A percentile compares a stretch with the other conserved stretches of the same genome.
These are phyloP conservation scores for Teunomyces cretensis DNA, from an alignment of 805 yeast species.

Conservation along the genomic window DNA sequence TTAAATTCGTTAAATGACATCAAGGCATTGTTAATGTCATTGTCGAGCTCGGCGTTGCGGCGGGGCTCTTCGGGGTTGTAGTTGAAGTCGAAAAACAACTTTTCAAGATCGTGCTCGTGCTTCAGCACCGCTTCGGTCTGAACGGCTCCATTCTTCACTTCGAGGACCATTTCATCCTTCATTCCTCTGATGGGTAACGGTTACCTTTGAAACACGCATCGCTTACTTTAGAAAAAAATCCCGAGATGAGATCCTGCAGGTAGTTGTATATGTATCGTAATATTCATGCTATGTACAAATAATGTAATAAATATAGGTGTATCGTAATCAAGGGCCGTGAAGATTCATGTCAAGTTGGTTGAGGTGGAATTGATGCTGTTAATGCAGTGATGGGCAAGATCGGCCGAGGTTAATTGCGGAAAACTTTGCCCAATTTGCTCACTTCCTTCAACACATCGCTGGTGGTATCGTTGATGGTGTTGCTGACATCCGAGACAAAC, in stretches of 20 bases:
- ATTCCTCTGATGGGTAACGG: neutral
- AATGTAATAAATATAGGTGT: neutral
- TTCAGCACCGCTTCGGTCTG: neutral
- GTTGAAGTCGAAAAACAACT: slow-evolving; percentile 7
- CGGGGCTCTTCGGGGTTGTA: slow-evolving; percentile 2
- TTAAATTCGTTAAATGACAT: slow-evolving; percentile 13
- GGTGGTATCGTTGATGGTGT: slow-evolving; percentile 17
- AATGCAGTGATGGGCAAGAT: no score
- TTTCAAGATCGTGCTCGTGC: slow-evolving; percentile 4
- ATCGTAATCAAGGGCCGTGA: neutral
- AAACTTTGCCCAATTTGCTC: slow-evolving; percentile 14
- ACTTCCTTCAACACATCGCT: slow-evolving; percentile 16
- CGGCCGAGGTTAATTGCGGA: no score
- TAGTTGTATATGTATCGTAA: neutral
- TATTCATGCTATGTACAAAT: slow-evolving; percentile 3
- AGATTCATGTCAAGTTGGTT: no score
- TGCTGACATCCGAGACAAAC: slow-evolving; percentile 30
- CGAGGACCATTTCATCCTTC: neutral
- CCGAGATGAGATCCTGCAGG: slow-evolving; percentile 1
- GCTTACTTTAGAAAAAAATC: neutral
- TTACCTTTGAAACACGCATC: neutral
- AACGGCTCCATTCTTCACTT: neutral
- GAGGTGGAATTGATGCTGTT: no score
- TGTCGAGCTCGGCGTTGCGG: slow-evolving; percentile 9
- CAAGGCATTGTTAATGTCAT: slow-evolving; percentile 16